Evolutionary conservation across 2,329 filamentous ascomycete species (phyloP).

Genomic region (Pyrenophora teres): DNA sequence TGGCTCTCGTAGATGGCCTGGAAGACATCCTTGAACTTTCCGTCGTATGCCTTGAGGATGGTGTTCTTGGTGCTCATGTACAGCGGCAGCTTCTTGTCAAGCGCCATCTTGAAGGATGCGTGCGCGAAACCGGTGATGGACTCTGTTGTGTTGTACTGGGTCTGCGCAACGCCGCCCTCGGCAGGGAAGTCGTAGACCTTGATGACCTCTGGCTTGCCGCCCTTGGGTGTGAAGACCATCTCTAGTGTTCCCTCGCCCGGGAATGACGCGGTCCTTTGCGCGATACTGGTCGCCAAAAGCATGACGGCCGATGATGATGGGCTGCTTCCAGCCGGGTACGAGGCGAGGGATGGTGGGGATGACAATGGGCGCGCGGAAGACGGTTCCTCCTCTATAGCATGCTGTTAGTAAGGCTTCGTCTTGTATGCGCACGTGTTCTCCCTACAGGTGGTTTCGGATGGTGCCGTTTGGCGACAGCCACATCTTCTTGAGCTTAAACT

Average conservation of each 20-base stretch:
- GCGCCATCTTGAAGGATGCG: slow-evolving; percentile 92
- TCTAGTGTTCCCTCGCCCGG: slow-evolving; percentile 84
- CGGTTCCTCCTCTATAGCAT: slow-evolving; percentile 73
- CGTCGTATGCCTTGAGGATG: slow-evolving; percentile 98
- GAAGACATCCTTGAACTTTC: slow-evolving; percentile 99
- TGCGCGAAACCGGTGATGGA: slow-evolving; percentile 95
- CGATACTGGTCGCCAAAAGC: slow-evolving; percentile 99
- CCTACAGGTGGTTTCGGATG: slow-evolving; percentile 66
- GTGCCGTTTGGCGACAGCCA: slow-evolving; percentile 98
- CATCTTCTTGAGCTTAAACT: slow-evolving; percentile 99
- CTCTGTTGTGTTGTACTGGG: slow-evolving; percentile 98
- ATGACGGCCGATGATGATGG: slow-evolving; percentile 98
- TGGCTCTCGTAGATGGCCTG: slow-evolving; percentile 89
- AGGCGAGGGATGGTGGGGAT: slow-evolving; percentile 91
- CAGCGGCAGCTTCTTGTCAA: slow-evolving; percentile 84
- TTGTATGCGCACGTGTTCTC: slow-evolving; percentile 16
- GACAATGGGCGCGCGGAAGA: slow-evolving; percentile 98
- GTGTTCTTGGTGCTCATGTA: slow-evolving; percentile 99
- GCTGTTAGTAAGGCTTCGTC: slow-evolving; percentile 23
- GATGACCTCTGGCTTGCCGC: slow-evolving; percentile 80
- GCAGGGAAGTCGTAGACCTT: slow-evolving; percentile 89
- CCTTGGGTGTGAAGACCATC: slow-evolving; percentile 89
- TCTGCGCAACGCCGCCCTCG: slow-evolving; percentile 86
- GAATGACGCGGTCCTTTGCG: slow-evolving; percentile 86
- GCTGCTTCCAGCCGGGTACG: slow-evolving; percentile 96